phyloP scores from a whole-genome alignment of 2,329 filamentous ascomycete genomes.

The Penicillium brevicompactum region DNA sequence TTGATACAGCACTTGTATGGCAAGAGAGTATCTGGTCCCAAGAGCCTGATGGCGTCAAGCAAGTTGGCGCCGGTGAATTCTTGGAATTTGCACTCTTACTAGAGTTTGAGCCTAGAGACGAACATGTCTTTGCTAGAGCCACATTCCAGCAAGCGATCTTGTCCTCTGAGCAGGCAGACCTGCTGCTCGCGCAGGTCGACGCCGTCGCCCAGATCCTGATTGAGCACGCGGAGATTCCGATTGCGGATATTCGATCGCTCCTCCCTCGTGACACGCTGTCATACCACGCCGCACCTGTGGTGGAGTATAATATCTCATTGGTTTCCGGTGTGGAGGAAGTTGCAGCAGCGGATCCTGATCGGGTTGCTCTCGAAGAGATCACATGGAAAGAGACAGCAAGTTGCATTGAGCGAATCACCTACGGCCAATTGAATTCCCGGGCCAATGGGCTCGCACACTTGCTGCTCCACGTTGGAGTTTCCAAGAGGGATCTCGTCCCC shows the following conservation, averaged over 20 bases:
- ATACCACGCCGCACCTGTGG: slow-evolving; percentile 47
- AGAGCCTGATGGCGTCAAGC: slow-evolving; percentile 46
- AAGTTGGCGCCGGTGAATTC: slow-evolving; percentile 67
- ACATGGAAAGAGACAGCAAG: slow-evolving; percentile 44
- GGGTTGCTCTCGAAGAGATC: slow-evolving; percentile 67
- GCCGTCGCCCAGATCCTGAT: slow-evolving; percentile 51
- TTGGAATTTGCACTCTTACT: slow-evolving; percentile 76
- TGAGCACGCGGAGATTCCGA: slow-evolving; percentile 32
- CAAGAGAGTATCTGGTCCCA: slow-evolving; percentile 67
- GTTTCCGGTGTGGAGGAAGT: slow-evolving; percentile 58
- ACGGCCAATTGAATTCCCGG: slow-evolving; percentile 62
- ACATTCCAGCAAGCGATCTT: slow-evolving; percentile 60
- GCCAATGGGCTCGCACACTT: slow-evolving; percentile 66
- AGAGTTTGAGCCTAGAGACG: slow-evolving; percentile 68
- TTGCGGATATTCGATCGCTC: slow-evolving; percentile 33
- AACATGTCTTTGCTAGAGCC: slow-evolving; percentile 52
- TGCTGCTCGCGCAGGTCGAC: slow-evolving; percentile 65
- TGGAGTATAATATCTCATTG: slow-evolving; percentile 44
- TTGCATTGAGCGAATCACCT: slow-evolving; percentile 58
- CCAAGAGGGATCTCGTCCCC: slow-evolving; percentile 63
- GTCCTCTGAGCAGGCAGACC: slow-evolving; percentile 55
- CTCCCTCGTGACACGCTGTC: slow-evolving; percentile 48
- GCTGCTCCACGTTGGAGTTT: slow-evolving; percentile 52
- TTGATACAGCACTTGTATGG: slow-evolving; percentile 80
- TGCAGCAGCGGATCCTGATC: slow-evolving; percentile 52